Conservation (phyloP, 345 rosid genomes). For the Dimocarpus longan region DNA sequence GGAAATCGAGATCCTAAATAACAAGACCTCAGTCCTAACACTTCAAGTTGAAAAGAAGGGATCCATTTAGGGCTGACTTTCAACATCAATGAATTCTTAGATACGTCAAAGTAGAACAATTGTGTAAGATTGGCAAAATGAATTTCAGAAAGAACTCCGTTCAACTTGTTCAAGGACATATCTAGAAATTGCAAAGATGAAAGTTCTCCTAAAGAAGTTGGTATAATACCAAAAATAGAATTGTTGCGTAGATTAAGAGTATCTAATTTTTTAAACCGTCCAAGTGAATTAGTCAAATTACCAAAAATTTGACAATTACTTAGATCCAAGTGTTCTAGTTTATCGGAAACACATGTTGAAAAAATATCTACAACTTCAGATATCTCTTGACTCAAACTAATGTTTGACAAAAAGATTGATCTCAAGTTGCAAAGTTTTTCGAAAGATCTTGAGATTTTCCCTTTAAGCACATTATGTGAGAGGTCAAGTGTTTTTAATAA, state of each 20-base stretch:
- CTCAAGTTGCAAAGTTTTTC: neutral
- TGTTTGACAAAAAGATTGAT: neutral
- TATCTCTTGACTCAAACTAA: neutral
- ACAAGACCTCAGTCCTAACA: constrained; percentile 24
- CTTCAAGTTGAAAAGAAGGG: constrained; percentile 31
- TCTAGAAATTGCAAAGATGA: neutral
- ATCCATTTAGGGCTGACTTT: constrained; percentile 28
- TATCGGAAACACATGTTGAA: neutral
- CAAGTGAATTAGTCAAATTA: neutral
- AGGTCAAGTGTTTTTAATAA: constrained; percentile 16
- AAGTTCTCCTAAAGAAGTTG: neutral
- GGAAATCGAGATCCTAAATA: constrained; percentile 33
- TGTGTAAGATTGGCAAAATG: constrained; percentile 32
- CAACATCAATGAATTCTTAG: constrained; percentile 26
- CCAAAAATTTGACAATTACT: neutral
- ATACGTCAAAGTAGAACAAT: constrained; percentile 10
- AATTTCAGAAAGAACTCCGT: constrained; percentile 12
- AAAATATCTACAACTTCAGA: neutral
- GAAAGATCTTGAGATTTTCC: neutral
- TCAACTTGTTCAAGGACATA: neutral
- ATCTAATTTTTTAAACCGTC: neutral
- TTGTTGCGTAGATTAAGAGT: neutral
- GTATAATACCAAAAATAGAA: neutral
- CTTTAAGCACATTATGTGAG: neutral
- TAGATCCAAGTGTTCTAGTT: neutral